phyloP scores from a whole-genome alignment of 345 rosid genomes.

The Crucihimalaya himalaica region DNA sequence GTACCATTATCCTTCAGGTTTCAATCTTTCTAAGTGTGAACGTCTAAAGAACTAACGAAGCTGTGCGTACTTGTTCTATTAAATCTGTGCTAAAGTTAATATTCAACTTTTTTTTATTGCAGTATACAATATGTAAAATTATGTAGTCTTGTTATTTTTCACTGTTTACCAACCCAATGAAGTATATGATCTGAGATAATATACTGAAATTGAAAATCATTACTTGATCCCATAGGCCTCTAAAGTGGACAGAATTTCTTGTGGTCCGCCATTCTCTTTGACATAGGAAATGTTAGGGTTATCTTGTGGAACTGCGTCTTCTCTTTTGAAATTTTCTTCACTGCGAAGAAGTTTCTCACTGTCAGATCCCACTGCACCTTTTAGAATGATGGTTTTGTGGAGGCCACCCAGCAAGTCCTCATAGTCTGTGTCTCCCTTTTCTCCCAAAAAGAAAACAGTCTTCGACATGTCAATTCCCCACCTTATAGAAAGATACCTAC shows the following conservation, averaged over 20 bases:
- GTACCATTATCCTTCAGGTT: conserved; percentile 35
- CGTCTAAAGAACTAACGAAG: conserved; percentile 4
- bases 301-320: conserved; percentile 52
- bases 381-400: conserved; percentile 64
- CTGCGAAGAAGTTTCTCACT: conserved; percentile 62
- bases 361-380: conserved; percentile 56
- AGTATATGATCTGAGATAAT: conserved; percentile 26
- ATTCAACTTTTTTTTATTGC: neutral
- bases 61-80: conserved; percentile 9
- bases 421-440: conserved; percentile 80
- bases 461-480: conserved; percentile 79
- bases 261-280: conserved; percentile 47
- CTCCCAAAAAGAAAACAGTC: conserved; percentile 69
- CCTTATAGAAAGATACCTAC: conserved; percentile 80
- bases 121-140: neutral
- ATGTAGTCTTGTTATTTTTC: neutral
- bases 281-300: conserved; percentile 51
- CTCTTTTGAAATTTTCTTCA: conserved; percentile 62
- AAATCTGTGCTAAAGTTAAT: conserved; percentile 6
- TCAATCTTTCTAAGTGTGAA: conserved; percentile 12
- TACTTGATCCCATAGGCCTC: conserved; percentile 53
- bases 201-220: conserved; percentile 20
- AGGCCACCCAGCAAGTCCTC: conserved; percentile 72
- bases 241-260: conserved; percentile 53
- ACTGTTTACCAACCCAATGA: conserved; percentile 16